Evolutionary conservation across 1,284 basidiomycete genomes (phyloP), one percentile per base, ranked within the genome.

Genomic region (Earliella scabrosa): DNA sequence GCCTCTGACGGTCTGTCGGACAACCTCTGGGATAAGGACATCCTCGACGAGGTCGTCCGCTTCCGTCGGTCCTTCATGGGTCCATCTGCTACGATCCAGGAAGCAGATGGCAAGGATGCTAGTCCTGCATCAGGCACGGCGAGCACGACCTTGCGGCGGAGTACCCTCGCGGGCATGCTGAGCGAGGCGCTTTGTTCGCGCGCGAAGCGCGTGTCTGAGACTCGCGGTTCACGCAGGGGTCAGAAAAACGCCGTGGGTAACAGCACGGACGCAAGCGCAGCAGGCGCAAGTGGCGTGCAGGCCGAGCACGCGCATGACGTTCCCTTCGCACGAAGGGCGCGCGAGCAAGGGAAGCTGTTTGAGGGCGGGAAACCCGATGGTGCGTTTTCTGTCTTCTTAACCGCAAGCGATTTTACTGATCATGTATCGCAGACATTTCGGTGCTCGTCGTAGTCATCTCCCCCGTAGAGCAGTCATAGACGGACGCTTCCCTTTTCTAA

Each of bases 1-100:
- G 91, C 93, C 2, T 88, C 84, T 32, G 96, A 98, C 69, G 96
- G 96, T 1, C 78, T 98, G 47, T 89, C 90, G 67, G 96, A 98
- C 73, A 98, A 98, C 67, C 76, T 98, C 46, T 98, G 95, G 83
- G 95, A 98, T 69, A 90, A 94, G 67, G 96, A 98, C 61, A 90
- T 98, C 24, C 75, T 98, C 13, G 95, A 97, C 61, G 92, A 95
- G 65, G 90, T 98, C 11, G 76, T 83, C 13, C 79, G 88, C 40
- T 92, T 94, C 69, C 77, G 82, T 18, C 73, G 72, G 46, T 70
- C 75, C 24, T 79, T 77, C 66, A 64, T 75, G 18, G 32, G 54
- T 10, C n/a, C 56, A 7, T 24, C 48, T 18, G 10, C 39, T 10
- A 23, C 39, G 7, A 9, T 21, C 9, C 11, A 23, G 1, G 39